A percentile compares a stretch with the other conserved stretches of the same genome.
Evolutionary conservation across 2,329 filamentous ascomycete species (phyloP).

Genomic region (Emergomyces orientalis): DNA sequence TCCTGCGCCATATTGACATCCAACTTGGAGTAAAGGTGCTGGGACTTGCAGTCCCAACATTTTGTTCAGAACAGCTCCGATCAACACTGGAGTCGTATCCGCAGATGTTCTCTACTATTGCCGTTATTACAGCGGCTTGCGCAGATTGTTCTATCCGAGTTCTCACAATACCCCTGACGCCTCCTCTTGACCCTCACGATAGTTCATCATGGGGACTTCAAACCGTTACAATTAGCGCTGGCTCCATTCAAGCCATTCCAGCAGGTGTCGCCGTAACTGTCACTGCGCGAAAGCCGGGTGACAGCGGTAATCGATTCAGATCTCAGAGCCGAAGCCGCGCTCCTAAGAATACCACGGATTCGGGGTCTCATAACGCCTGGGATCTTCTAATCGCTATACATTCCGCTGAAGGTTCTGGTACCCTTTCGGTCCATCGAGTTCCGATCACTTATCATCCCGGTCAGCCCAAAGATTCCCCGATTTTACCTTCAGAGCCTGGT

Average conservation of each 20-base stretch:
- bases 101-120: conserved; percentile 39
- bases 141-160: conserved; percentile 49
- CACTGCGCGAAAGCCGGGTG: conserved; percentile 33
- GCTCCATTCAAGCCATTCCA: conserved; percentile 42
- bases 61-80: conserved; percentile 36
- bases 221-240: conserved; percentile 38
- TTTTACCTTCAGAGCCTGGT: conserved; percentile 29
- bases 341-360: conserved; percentile 13
- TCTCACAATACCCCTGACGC: conserved; percentile 46
- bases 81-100: conserved; percentile 38
- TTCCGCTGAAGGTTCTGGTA: conserved; percentile 37
- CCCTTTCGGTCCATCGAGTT: conserved; percentile 38
- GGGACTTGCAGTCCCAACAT: conserved; percentile 40
- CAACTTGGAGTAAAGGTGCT: conserved; percentile 46
- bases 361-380: conserved; percentile 25
- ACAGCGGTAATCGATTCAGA: conserved; percentile 23
- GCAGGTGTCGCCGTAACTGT: conserved; percentile 46
- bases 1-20: conserved; percentile 48
- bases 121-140: conserved; percentile 48
- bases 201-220: conserved; percentile 36
- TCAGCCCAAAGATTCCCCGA: conserved; percentile 16
- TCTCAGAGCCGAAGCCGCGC: conserved; percentile 24
- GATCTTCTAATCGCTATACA: conserved; percentile 40
- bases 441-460: conserved; percentile 25
- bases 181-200: conserved; percentile 37